Base-by-base conservation (phyloP, 2,329 filamentous ascomycete genomes). In the Ophiostoma angusticollis region DNA sequence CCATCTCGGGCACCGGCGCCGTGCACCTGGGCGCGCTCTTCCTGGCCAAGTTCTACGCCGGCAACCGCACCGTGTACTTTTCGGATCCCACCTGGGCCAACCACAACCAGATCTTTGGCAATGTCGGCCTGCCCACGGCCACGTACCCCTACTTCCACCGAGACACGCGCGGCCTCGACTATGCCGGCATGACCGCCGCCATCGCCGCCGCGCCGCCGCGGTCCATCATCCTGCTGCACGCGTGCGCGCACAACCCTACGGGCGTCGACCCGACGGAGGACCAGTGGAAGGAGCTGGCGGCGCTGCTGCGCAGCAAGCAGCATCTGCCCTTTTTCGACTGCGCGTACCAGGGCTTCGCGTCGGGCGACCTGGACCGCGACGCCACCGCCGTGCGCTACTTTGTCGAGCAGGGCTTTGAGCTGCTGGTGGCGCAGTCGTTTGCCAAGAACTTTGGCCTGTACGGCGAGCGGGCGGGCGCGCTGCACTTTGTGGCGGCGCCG, bases 271-370 rank as follows among this genome's bases (percentile, higher is more conserved):
- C 87, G 7, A 93, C 87, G 16, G 70, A 81, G 49, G 84, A 89
- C 39, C 91, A 98, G 65, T 98, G 91, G 91, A 84, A 81, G 60
- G 74, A 93, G 63, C 77, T 98, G 45, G 86, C 89, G 37, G 60
- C 69, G 31, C 61, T 94, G 31, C 78, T 96, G 60, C 74, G 73
- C 52, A 61, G 74, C 53, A 85, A 81, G 63, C 74, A 74, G 47
- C 89, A 93, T 61, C 94, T 98, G 66, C 89, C 91, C 53, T 96
- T 98, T 74, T 96, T 98, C 64, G 91, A 98, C 68, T 84, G 77
- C 48, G 91, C 91, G 41, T 98, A 98, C 68, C 91, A 96, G 63
- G 89, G 91, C 41, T 98, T 98, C 58, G 91, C 91, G 3, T 93
- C 91, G 1, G 91, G 91, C 43, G 79, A 93, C 58, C 74, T 96